phyloP scores from a whole-genome alignment of 2,329 filamentous ascomycete genomes.

The Aspergillus piperis region DNA sequence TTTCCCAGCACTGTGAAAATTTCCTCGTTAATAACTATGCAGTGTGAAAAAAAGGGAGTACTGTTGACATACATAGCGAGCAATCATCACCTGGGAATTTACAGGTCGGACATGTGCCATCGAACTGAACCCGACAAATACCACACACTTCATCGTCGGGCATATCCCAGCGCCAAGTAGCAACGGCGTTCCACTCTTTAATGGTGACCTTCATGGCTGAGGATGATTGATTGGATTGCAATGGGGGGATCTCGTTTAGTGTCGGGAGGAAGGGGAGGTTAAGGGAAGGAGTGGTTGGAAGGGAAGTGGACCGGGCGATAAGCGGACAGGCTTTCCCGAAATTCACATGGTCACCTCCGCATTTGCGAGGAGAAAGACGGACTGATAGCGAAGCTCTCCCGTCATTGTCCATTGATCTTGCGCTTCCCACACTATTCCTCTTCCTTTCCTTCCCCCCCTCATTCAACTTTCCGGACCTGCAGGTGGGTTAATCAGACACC shows the following conservation, averaged over 20 bases:
- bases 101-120: conserved; percentile 96
- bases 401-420: neutral
- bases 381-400: conserved; percentile 7
- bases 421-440: conserved; percentile 1
- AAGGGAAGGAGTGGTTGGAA: neutral
- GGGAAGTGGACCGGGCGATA: conserved; percentile 1
- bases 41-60: neutral
- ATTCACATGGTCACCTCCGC: conserved; percentile 11
- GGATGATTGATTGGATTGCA: neutral
- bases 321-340: neutral
- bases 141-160: conserved; percentile 97
- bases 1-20: conserved; percentile 75
- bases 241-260: neutral
- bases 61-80: conserved; percentile 68
- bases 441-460: neutral
- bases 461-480: neutral
- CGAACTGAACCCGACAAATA: conserved; percentile 97
- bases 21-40: conserved; percentile 1
- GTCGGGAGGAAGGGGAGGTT: conserved; percentile 8
- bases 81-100: conserved; percentile 98
- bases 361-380: neutral
- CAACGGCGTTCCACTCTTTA: conserved; percentile 88
- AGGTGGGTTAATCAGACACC: conserved; percentile 11
- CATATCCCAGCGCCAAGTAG: conserved; percentile 97
- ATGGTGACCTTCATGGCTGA: conserved; percentile 88